Evolutionary conservation across 371 early-diverging fungal genomes (phyloP).

Genomic region (Saksenaea oblongispora): DNA sequence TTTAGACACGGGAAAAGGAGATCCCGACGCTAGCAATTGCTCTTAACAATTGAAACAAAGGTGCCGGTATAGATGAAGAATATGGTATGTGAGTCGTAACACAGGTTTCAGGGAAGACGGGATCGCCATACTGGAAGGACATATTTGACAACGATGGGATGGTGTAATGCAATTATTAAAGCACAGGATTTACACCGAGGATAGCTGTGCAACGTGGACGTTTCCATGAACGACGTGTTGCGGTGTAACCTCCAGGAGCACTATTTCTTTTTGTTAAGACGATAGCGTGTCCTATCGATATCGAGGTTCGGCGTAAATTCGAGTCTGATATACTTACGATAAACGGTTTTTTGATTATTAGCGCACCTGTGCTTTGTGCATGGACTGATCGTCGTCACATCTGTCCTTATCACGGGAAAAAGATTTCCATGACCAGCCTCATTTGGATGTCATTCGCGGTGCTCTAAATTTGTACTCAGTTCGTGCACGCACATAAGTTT

Average conservation of each 20-base stretch:
- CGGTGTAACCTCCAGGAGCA: not conserved
- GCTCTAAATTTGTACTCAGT: not conserved
- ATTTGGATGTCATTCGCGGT: not conserved
- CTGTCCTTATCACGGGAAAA: slow-evolving; percentile 1
- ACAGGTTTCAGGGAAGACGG: too few species aligned
- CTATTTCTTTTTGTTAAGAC: not conserved
- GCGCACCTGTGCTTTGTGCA: not conserved
- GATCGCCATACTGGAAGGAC: too few species aligned
- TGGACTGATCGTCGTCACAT: not conserved
- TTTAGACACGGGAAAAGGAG: too few species aligned
- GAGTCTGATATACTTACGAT: not conserved
- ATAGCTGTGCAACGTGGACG: not conserved
- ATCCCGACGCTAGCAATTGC: too few species aligned
- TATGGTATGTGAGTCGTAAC: too few species aligned
- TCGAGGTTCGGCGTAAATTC: not conserved
- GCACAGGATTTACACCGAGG: not conserved
- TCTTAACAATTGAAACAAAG: too few species aligned
- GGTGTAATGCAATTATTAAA: not conserved
- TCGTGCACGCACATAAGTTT: too few species aligned
- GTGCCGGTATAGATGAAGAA: too few species aligned
- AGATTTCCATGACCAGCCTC: not conserved
- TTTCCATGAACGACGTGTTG: not conserved
- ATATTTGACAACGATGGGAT: not conserved
- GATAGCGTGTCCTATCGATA: not conserved
- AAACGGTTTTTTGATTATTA: not conserved